Conservation (phyloP, 2,329 filamentous ascomycete species). For the Pyrenophora teres region DNA sequence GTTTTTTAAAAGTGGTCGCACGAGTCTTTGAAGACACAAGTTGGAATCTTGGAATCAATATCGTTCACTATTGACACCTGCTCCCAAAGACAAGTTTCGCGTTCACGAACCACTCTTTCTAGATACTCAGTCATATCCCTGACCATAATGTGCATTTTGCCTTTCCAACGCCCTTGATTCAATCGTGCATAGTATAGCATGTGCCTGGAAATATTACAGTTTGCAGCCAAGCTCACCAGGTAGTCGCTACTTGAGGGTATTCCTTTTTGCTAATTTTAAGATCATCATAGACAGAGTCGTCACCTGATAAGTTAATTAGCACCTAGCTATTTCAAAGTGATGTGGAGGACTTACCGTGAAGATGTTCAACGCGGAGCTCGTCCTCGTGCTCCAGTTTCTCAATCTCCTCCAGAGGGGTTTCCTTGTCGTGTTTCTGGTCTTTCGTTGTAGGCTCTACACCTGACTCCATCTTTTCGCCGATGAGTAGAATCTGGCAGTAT, state of each 20-base stretch:
- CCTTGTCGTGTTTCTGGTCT: slow-evolving; percentile 60
- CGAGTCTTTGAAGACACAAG: too few relatives aligned
- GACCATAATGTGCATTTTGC: neutral
- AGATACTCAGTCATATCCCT: neutral
- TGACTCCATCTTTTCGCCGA: slow-evolving; percentile 69
- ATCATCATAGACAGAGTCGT: slow-evolving; percentile 66
- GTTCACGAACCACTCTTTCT: neutral
- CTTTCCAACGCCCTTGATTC: neutral
- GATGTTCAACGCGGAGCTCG: slow-evolving; percentile 65
- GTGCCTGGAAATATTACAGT: neutral
- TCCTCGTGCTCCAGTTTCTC: slow-evolving; percentile 79
- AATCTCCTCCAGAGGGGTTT: slow-evolving; percentile 71
- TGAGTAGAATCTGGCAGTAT: slow-evolving; percentile 77
- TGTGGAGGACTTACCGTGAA: slow-evolving; percentile 53
- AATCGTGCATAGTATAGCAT: neutral
- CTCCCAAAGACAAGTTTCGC: too few relatives aligned
- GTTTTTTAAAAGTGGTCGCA: too few relatives aligned
- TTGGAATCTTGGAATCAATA: too few relatives aligned
- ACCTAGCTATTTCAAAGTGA: neutral
- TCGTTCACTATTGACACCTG: too few relatives aligned
- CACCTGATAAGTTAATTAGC: slow-evolving; percentile 48
- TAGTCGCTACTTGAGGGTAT: slow-evolving; percentile 53
- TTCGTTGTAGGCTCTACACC: slow-evolving; percentile 63
- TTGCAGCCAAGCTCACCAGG: slow-evolving; percentile 29
- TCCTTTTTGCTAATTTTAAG: slow-evolving; percentile 64